Evolutionary conservation across 2,329 filamentous ascomycete species (phyloP).

Genomic region (Fusarium liriodendri): DNA sequence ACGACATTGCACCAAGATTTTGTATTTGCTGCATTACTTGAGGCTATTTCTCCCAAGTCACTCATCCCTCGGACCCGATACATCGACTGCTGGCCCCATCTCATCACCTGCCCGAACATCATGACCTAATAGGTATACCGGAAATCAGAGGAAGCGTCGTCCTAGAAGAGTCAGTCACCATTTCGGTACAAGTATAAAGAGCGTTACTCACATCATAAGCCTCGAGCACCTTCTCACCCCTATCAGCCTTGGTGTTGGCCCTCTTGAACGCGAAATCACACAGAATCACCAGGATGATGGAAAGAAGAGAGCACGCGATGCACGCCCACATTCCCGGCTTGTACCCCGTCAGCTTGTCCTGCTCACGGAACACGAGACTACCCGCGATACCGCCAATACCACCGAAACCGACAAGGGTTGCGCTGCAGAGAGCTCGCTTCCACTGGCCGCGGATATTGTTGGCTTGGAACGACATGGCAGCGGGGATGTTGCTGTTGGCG

Average conservation of each 20-base stretch:
- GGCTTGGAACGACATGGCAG: slow-evolving; percentile 81
- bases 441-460: slow-evolving; percentile 91
- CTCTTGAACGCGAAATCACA: slow-evolving; percentile 55
- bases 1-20: slow-evolving; percentile 26
- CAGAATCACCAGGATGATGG: slow-evolving; percentile 56
- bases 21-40: neutral
- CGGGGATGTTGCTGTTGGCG: slow-evolving; percentile 81
- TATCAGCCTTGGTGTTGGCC: slow-evolving; percentile 63
- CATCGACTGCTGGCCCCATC: neutral
- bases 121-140: slow-evolving; percentile 49
- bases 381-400: slow-evolving; percentile 84
- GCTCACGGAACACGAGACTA: slow-evolving; percentile 74
- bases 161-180: slow-evolving; percentile 36
- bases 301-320: slow-evolving; percentile 61
- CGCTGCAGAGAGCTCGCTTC: slow-evolving; percentile 85
- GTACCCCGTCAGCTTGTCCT: slow-evolving; percentile 65
- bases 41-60: neutral
- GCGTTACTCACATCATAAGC: slow-evolving; percentile 58
- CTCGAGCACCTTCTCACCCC: slow-evolving; percentile 64
- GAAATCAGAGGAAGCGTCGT: slow-evolving; percentile 46
- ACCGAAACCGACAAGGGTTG: slow-evolving; percentile 80
- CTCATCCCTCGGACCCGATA: neutral
- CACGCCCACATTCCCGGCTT: slow-evolving; percentile 66
- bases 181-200: neutral
- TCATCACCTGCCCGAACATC: neutral